Conservation (phyloP, 2,329 filamentous ascomycete genomes). For the Neonectria magnoliae region DNA sequence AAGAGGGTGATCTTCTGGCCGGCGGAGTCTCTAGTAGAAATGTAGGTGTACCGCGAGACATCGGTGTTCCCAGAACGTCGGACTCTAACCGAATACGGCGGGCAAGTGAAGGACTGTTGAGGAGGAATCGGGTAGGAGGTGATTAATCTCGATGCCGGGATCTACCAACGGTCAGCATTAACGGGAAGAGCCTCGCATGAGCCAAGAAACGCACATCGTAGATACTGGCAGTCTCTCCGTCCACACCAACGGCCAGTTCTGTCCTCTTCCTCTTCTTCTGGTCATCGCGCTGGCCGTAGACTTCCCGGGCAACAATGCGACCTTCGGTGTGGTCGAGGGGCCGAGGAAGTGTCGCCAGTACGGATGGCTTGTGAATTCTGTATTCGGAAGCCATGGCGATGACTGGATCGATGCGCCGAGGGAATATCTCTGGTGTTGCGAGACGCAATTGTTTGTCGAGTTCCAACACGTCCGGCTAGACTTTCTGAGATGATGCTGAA, state of each 20-base stretch:
- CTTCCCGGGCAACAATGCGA: conserved; percentile 67
- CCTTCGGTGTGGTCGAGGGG: conserved; percentile 64
- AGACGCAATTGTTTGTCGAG: conserved; percentile 34
- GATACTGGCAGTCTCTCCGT: conserved; percentile 72
- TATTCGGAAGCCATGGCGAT: conserved; percentile 66
- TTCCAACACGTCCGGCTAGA: conserved; percentile 26
- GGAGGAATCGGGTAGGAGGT: conserved; percentile 75
- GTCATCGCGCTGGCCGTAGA: conserved; percentile 67
- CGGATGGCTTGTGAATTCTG: conserved; percentile 71
- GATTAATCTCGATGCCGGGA: conserved; percentile 68
- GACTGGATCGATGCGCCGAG: conserved; percentile 5
- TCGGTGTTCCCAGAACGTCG: conserved; percentile 59
- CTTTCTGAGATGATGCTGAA: conserved; percentile 37
- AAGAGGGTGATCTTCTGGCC: conserved; percentile 67
- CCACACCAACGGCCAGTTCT: conserved; percentile 70
- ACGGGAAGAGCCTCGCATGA: too few species aligned
- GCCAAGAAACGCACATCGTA: conserved; percentile 64
- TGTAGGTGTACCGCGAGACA: conserved; percentile 69
- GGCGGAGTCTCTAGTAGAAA: conserved; percentile 61
- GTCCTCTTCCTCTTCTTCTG: conserved; percentile 71
- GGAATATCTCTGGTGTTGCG: conserved; percentile 25
- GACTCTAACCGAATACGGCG: conserved; percentile 67
- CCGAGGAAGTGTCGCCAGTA: conserved; percentile 67
- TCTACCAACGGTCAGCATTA: conserved; percentile 51
- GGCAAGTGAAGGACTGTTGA: conserved; percentile 70